A percentile compares a stretch with the other conserved stretches of the same genome.
Conservation (phyloP, 2,329 filamentous ascomycete species). For the Aureobasidium sp. region DNA sequence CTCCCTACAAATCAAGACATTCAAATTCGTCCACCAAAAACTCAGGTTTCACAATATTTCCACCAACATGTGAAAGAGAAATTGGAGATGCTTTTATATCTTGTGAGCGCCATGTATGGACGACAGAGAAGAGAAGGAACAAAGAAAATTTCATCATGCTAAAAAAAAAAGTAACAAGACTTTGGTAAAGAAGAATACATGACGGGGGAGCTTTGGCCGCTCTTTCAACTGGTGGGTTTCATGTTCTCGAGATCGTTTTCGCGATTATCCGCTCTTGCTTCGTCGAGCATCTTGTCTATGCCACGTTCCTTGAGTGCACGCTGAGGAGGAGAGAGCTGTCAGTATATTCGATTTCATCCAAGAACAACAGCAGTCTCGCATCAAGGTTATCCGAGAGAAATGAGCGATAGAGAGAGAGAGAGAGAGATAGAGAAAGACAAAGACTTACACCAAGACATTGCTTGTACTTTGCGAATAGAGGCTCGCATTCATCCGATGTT, state of each 20-base stretch:
- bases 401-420: no score
- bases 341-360: no score
- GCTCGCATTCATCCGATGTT: constrained; percentile 75
- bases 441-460: constrained; percentile 67
- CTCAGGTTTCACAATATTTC: neutral
- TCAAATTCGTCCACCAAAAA: neutral
- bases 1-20: neutral
- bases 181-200: no score
- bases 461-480: constrained; percentile 81
- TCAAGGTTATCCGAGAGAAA: no score
- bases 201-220: no score
- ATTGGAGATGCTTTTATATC: neutral
- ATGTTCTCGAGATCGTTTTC: constrained; percentile 74
- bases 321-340: no score
- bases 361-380: no score
- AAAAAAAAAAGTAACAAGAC: no score
- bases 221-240: constrained; percentile 31
- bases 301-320: constrained; percentile 75
- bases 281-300: constrained; percentile 86
- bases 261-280: constrained; percentile 79
- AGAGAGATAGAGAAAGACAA: neutral
- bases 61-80: neutral
- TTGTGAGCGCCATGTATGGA: neutral
- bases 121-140: neutral
- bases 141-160: neutral